Conservation (phyloP, 495 filamentous ascomycete species). For the Xylaria flabelliformis region DNA sequence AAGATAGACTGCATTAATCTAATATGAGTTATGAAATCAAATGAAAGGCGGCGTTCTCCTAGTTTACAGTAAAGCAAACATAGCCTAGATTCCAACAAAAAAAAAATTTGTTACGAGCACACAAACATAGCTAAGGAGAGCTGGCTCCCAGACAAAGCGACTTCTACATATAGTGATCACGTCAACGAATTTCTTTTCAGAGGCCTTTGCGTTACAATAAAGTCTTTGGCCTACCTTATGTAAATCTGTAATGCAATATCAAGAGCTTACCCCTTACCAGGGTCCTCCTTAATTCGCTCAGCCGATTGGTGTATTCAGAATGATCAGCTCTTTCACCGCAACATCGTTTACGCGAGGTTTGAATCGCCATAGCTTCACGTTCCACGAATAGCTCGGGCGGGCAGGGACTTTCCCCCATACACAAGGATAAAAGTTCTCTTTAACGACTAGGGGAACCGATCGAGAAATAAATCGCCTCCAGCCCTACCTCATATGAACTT, state of each 20-base stretch:
- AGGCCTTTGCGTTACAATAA: too few species aligned
- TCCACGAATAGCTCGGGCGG: not conserved
- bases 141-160: too few species aligned
- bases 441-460: not conserved
- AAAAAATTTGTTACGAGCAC: too few species aligned
- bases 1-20: not conserved
- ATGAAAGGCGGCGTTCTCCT: not conserved
- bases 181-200: too few species aligned
- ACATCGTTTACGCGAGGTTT: not conserved
- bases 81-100: not conserved
- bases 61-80: not conserved
- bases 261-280: not conserved
- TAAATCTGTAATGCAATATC: not conserved
- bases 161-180: too few species aligned
- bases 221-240: too few species aligned
- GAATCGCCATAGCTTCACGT: not conserved
- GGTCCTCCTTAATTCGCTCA: not conserved
- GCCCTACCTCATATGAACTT: not conserved
- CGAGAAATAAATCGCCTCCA: not conserved
- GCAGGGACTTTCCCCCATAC: not conserved
- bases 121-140: too few species aligned
- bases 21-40: not conserved
- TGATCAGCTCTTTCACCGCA: not conserved
- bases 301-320: not conserved
- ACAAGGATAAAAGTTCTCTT: not conserved